A percentile compares a stretch with the other conserved stretches of the same genome.
Evolutionary conservation across 768 basidiomycete species (phyloP).

Genomic region (Crucibulum laeve): DNA sequence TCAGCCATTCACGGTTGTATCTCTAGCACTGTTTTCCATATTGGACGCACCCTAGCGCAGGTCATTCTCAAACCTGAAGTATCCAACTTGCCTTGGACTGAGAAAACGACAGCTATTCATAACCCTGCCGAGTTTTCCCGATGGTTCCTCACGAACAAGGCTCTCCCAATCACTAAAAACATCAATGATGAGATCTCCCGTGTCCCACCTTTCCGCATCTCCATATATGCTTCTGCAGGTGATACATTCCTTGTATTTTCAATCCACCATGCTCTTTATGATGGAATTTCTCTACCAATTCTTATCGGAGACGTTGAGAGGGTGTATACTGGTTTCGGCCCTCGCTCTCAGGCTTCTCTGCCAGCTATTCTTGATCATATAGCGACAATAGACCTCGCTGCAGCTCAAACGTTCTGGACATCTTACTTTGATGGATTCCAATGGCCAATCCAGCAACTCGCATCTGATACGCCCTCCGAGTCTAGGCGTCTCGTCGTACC

Average conservation of each 20-base stretch:
- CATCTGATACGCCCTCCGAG: not conserved
- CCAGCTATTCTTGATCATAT: conserved; percentile 20
- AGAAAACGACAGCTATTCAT: conserved; percentile 6
- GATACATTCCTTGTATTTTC: conserved; percentile 19
- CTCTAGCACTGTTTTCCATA: conserved; percentile 25
- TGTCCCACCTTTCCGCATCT: conserved; percentile 19
- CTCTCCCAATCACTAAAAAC: conserved; percentile 13
- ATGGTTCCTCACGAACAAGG: conserved; percentile 15
- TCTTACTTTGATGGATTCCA: conserved; percentile 18
- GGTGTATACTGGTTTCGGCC: conserved; percentile 12
- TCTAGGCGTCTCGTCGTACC: conserved; percentile 9
- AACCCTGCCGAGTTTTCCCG: conserved; percentile 8
- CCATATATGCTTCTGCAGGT: conserved; percentile 9
- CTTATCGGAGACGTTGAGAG: conserved; percentile 22
- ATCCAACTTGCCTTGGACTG: conserved; percentile 12
- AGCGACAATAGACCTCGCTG: conserved; percentile 12
- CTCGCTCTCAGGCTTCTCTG: conserved; percentile 5
- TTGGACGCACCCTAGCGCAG: conserved; percentile 21
- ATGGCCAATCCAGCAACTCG: conserved; percentile 15
- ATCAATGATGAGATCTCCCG: conserved; percentile 23
- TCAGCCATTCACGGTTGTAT: not conserved
- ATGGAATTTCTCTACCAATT: conserved; percentile 25
- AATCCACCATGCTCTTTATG: conserved; percentile 30
- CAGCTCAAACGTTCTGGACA: conserved; percentile 23
- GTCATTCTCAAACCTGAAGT: conserved; percentile 17